These are phyloP conservation scores for Citrus trifoliata DNA, from an alignment of 345 rosid genomes.

Conservation along the genomic window DNA sequence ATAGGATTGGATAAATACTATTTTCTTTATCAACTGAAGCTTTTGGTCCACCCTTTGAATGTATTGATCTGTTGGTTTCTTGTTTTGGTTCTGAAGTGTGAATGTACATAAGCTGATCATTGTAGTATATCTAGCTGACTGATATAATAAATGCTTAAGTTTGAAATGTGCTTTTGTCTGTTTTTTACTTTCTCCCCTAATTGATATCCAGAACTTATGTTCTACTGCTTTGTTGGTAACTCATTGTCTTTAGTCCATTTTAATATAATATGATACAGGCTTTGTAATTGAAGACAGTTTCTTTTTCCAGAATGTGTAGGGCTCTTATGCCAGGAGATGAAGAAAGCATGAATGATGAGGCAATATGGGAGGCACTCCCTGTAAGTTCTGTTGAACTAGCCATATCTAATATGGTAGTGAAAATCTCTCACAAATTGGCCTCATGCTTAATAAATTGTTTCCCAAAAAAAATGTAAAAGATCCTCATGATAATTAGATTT, in stretches of 20 bases:
- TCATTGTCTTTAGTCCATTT: background rate
- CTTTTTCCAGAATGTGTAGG: conserved; percentile 76
- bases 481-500: background rate
- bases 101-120: background rate
- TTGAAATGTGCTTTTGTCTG: background rate
- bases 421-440: conserved; percentile 1
- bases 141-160: background rate
- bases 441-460: background rate
- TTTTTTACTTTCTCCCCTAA: background rate
- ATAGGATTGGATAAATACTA: background rate
- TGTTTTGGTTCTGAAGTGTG: background rate
- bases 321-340: conserved; percentile 96
- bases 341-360: conserved; percentile 81
- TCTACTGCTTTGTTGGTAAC: background rate
- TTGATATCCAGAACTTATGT: background rate
- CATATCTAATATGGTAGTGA: background rate
- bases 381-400: conserved; percentile 47
- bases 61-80: background rate
- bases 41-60: background rate
- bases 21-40: background rate
- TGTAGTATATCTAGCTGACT: background rate
- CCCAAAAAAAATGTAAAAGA: background rate
- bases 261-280: background rate
- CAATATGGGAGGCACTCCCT: conserved; percentile 96
- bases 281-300: conserved; percentile 11